A percentile compares a stretch with the other conserved stretches of the same genome.
Evolutionary conservation across 2,329 filamentous ascomycete genomes (phyloP).

Genomic region (Fusarium nygamai): DNA sequence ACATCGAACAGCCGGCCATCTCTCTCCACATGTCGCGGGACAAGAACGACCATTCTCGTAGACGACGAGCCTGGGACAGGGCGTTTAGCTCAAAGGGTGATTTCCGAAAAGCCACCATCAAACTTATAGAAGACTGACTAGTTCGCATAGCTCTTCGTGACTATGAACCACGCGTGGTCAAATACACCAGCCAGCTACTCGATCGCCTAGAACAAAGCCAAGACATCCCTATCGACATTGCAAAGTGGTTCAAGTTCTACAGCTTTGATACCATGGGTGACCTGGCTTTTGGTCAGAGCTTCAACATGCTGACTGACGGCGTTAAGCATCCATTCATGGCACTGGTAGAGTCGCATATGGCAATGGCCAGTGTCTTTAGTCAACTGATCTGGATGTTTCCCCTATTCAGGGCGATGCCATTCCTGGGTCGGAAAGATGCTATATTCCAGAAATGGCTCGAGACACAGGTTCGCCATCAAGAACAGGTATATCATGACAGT

Average conservation of each 20-base stretch:
- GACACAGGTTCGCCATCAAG: neutral
- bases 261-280: neutral
- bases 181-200: neutral
- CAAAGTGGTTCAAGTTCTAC: neutral
- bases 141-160: neutral
- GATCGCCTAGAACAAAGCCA: neutral
- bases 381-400: neutral
- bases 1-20: neutral
- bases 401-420: rapidly evolving
- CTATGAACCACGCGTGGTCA: neutral
- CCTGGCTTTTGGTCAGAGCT: neutral
- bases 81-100: neutral
- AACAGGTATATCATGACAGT: rapidly evolving
- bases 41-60: neutral
- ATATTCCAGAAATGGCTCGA: neutral
- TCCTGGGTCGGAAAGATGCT: neutral
- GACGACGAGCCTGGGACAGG: neutral
- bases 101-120: rapidly evolving
- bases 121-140: rapidly evolving
- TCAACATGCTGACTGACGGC: neutral
- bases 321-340: neutral
- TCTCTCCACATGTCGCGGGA: neutral
- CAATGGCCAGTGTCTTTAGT: neutral
- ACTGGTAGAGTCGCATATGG: neutral
- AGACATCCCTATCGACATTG: rapidly evolving